These are phyloP conservation scores for Ophiocordyceps camponoti-rufipedis DNA, from an alignment of 2,329 filamentous ascomycete species.

Conservation along the genomic window DNA sequence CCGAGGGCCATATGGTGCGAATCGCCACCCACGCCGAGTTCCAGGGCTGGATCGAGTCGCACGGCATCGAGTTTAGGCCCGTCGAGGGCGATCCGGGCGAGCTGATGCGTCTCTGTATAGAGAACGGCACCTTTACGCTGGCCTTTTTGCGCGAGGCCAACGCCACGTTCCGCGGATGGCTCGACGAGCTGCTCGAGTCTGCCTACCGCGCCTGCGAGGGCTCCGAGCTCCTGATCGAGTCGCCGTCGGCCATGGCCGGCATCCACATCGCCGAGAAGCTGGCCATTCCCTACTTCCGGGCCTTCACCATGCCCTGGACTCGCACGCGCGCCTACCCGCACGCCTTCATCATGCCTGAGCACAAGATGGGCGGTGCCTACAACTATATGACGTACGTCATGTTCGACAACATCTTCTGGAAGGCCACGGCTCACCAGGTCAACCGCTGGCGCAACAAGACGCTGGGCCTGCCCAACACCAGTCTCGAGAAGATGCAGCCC, in stretches of 20 bases:
- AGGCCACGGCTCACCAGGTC: conserved; percentile 74
- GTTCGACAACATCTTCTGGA: conserved; percentile 96
- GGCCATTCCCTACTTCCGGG: conserved; percentile 85
- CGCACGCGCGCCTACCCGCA: conserved; percentile 90
- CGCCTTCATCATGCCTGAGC: conserved; percentile 81
- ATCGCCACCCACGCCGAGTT: conserved; percentile 93
- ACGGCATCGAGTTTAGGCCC: conserved; percentile 81
- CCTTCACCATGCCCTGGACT: conserved; percentile 98
- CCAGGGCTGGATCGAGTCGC: conserved; percentile 70
- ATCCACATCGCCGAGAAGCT: conserved; percentile 95
- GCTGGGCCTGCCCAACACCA: conserved; percentile 63
- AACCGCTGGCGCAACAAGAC: conserved; percentile 81
- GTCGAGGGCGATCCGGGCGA: conserved; percentile 86
- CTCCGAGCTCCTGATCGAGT: conserved; percentile 83
- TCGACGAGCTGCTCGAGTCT: conserved; percentile 70
- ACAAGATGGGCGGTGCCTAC: conserved; percentile 88
- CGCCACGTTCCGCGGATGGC: conserved; percentile 79
- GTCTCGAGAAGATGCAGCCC: conserved; percentile 75
- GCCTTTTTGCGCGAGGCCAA: conserved; percentile 81
- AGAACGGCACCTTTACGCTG: conserved; percentile 92
- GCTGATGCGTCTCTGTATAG: conserved; percentile 88
- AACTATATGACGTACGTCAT: conserved; percentile 92
- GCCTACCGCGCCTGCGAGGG: conserved; percentile 73
- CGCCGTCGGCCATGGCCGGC: conserved; percentile 88
- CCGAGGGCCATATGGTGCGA: conserved; percentile 67